Base-by-base conservation (phyloP, 371 early-diverging fungal species). In the Batkoa obscura region DNA sequence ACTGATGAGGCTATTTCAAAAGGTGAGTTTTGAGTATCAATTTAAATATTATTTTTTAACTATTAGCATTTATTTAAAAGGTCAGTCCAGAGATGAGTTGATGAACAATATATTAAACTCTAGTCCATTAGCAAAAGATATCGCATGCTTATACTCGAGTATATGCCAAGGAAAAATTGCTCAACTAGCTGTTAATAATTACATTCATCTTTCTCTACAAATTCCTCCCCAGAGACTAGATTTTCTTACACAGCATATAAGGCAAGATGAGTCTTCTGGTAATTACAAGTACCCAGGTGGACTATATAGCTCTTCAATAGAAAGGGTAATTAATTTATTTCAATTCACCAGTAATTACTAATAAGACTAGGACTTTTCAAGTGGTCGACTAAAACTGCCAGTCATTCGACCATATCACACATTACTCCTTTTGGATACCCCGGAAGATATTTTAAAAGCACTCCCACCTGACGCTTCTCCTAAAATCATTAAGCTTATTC, bases 331-430 rank as follows among this genome's bases (percentile, higher is more conserved):
- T 23, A 23, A 23, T 23, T 23, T 23, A 23, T 23, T 23, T 23
- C 23, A 23, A 23, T 23, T 23, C 23, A 23, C 23, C 23, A 23
- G 23, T 23, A 23, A 23, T 23, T 23, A 23, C 23, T 23, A 23
- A 23, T 23, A 23, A 23, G 23, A 23, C 23, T 23, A 23, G 23
- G 23, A 23, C 23, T 23, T 23, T 23, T 23, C 23, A 23, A 23
- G 23, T 23, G 23, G 23, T 23, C 23, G 23, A 23, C 23, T 23
- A 23, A 23, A 23, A 23, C 23, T 23, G 23, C 88, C 90, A 0
- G 72, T 78, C 5, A 68, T 94, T 35, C 76, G 85, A 41, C 91
- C 94, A 0, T 88, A 89, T 61, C 86, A 90, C 41, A 82, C 90
- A 0, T 60, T 94, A 1, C 60, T 94, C 43, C 72, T 92, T 2